Evolutionary conservation across 768 basidiomycete species (phyloP).

Genomic region (Flagelloscypha sp.): DNA sequence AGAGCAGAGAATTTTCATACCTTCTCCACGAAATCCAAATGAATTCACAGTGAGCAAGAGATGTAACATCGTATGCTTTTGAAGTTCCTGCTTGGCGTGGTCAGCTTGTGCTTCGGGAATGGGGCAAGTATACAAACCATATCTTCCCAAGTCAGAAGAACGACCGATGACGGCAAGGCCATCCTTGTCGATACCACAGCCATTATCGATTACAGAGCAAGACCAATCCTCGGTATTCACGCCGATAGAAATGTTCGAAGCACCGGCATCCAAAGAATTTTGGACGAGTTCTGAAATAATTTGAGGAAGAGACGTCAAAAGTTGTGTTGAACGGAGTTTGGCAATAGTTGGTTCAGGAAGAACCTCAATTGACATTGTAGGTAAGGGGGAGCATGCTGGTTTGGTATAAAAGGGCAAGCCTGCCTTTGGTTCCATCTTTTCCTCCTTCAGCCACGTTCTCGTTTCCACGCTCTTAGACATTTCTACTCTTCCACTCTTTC

Average conservation of each 20-base stretch:
- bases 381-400: too few relatives aligned
- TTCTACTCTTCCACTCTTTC: too few relatives aligned
- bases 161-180: conserved; percentile 48
- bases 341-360: conserved; percentile 59
- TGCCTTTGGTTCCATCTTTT: too few relatives aligned
- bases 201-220: conserved; percentile 84
- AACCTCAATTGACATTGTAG: conserved; percentile 30
- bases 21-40: conserved; percentile 94
- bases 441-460: too few relatives aligned
- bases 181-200: conserved; percentile 60
- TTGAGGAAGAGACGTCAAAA: conserved; percentile 74
- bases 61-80: conserved; percentile 49
- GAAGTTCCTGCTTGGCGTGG: conserved; percentile 50
- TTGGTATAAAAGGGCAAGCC: too few relatives aligned
- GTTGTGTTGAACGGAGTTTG: conserved; percentile 73
- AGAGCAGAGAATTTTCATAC: conserved; percentile 27
- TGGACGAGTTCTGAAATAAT: conserved; percentile 82
- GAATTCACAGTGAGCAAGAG: conserved; percentile 47
- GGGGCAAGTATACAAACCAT: conserved; percentile 45
- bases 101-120: background rate
- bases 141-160: conserved; percentile 47
- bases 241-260: conserved; percentile 60
- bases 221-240: conserved; percentile 72
- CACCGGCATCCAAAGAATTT: conserved; percentile 80
- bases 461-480: too few relatives aligned